These are phyloP conservation scores for Microcyclosporella mali DNA, from an alignment of 2,329 filamentous ascomycete species.

Conservation along the genomic window DNA sequence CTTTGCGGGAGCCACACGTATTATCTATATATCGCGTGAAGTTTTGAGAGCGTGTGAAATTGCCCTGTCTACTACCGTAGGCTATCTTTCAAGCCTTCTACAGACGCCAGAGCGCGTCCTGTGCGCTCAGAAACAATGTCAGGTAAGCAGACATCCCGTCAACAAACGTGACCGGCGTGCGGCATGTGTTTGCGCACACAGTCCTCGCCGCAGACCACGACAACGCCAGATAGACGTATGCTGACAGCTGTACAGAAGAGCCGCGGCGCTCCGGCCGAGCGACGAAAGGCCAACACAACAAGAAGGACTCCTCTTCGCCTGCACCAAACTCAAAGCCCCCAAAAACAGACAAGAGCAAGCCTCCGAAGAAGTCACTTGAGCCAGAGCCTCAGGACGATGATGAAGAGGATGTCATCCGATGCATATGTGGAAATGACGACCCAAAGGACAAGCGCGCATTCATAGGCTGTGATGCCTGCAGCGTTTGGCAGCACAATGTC, in stretches of 20 bases:
- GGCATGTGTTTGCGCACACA: background rate
- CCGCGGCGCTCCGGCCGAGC: slow-evolving; percentile 89
- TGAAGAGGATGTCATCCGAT: slow-evolving; percentile 64
- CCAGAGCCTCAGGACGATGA: slow-evolving; percentile 48
- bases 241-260: slow-evolving; percentile 54
- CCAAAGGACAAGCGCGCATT: slow-evolving; percentile 83
- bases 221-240: background rate
- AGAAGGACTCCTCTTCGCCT: slow-evolving; percentile 57
- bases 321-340: slow-evolving; percentile 33
- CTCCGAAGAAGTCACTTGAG: slow-evolving; percentile 36
- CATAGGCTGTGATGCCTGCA: slow-evolving; percentile 92
- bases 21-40: slow-evolving; percentile 21
- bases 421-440: slow-evolving; percentile 83
- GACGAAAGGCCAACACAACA: slow-evolving; percentile 95
- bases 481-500: slow-evolving; percentile 94
- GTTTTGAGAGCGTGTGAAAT: slow-evolving; percentile 18
- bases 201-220: background rate
- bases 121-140: slow-evolving; percentile 13
- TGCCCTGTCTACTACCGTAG: slow-evolving; percentile 4
- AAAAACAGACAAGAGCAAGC: slow-evolving; percentile 40
- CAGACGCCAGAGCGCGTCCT: slow-evolving; percentile 5
- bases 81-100: slow-evolving; percentile 8
- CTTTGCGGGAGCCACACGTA: slow-evolving; percentile 1
- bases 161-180: slow-evolving; percentile 1
- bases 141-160: slow-evolving; percentile 16